Percentiles rank a stretch among this genome's conserved stretches.
phyloP scores from a whole-genome alignment of 78 protist genomes.

The Isochrysis galbana region DNA sequence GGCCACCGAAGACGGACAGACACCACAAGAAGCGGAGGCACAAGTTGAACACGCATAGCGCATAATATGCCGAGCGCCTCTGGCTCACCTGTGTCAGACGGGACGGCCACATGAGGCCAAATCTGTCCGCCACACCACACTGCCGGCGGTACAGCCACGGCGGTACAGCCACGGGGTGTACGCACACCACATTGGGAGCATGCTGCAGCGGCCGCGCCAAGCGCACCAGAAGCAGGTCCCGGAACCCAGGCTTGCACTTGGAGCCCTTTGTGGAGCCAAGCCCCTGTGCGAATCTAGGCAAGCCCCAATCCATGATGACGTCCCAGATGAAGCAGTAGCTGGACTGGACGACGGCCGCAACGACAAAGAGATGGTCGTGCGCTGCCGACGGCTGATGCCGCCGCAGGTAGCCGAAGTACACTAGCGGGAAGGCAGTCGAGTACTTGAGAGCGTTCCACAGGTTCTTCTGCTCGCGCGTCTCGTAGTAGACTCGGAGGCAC shows the following conservation, averaged over 20 bases:
- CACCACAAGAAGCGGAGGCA: slow-evolving; percentile 9
- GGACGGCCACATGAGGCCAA: no score
- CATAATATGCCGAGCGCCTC: neutral
- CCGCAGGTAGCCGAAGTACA: neutral
- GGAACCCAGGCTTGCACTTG: neutral
- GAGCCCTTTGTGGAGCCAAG: neutral
- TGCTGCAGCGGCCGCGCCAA: no score
- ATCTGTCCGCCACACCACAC: no score
- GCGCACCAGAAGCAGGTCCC: neutral
- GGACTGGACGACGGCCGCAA: neutral
- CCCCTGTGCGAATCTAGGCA: neutral
- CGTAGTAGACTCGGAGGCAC: neutral
- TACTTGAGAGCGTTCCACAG: slow-evolving; percentile 24
- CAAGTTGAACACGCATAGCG: neutral
- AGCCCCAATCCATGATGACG: slow-evolving; percentile 16
- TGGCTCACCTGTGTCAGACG: no score
- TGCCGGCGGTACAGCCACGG: no score
- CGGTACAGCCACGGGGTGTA: no score
- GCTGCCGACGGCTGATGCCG: neutral
- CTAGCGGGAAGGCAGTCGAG: slow-evolving; percentile 15
- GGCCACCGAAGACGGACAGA: neutral
- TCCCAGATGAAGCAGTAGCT: neutral
- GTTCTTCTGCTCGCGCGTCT: neutral
- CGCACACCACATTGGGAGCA: no score
- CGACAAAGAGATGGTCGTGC: neutral